Base-by-base conservation (phyloP, 2,329 filamentous ascomycete genomes). In the Cladophialophora bantiana region DNA sequence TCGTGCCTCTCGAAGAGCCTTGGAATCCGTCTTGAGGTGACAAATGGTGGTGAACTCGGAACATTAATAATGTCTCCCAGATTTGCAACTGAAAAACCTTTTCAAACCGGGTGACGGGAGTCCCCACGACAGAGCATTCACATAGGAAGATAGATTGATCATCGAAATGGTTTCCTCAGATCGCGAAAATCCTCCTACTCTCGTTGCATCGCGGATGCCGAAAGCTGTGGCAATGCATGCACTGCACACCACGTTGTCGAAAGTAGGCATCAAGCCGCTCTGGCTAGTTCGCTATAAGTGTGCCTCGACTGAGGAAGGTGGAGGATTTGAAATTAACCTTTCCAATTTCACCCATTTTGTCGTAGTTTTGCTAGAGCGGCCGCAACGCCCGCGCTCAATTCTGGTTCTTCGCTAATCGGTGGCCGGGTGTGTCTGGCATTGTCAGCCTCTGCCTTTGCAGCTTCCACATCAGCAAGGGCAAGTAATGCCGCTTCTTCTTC, bases 361-460 rank as follows among this genome's bases (percentile, higher is more conserved):
- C 87, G 79, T 57, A 89, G 74, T 71, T 83, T 88, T 56, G 82
- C 84, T 59, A 89, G 74, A 4, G 86, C 87, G 35, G 85, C 84
- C 78, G 84, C 82, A 59, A 89, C 83, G 9, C 86, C 86, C 57
- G 87, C 85, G 70, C 81, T 84, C 67, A 88, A 73, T n/a, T 79
- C 77, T 18, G 59, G 60, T 58, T 64, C 64, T 72, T 70, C 71
- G 56, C 60, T 74, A 50, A 72, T 71, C 65, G 64, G 75, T 59
- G 64, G 60, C 50, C 65, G 66, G 38, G 69, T 71, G 34, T 59
- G 61, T 26, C 59, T 60, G 15, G 53, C 54, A 7, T 56, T 62
- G 9, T 69, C 63, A 52, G 62, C 57, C 31, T 59, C 50, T 36
- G 59, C 36, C 35, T 55, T 62, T 42, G 59, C 52, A 18, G 50